Percentiles rank a stretch among this genome's conserved stretches.
Evolutionary conservation across 176 grass and related monocot species (phyloP).

Genomic region (Oryza meridionalis): DNA sequence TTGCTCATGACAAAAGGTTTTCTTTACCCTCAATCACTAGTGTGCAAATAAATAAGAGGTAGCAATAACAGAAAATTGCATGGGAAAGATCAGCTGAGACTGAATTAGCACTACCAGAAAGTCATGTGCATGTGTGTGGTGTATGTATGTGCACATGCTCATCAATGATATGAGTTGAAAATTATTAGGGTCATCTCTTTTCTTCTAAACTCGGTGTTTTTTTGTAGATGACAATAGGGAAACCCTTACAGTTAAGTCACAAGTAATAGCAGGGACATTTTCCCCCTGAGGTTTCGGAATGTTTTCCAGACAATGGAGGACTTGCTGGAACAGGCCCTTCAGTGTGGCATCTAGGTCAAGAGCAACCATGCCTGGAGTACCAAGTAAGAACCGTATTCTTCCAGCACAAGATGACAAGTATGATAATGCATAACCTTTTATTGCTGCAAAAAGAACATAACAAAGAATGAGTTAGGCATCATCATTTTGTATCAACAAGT

Average conservation of each 20-base stretch:
- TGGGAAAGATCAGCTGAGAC: not conserved
- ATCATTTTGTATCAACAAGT: constrained; percentile 10
- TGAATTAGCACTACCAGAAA: not conserved
- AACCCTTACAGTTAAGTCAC: constrained; percentile 75
- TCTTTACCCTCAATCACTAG: not conserved
- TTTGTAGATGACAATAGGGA: not conserved
- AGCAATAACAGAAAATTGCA: not conserved
- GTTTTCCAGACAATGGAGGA: constrained; percentile 92
- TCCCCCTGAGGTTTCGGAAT: constrained; percentile 93
- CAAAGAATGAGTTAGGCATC: constrained; percentile 18
- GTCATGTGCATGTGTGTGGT: not conserved
- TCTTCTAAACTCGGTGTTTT: constrained; percentile 1
- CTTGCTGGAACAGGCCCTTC: constrained; percentile 92
- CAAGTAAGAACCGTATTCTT: constrained; percentile 97
- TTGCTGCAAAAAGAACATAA: constrained; percentile 65
- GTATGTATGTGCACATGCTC: not conserved
- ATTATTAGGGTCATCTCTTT: not conserved
- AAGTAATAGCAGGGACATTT: constrained; percentile 67
- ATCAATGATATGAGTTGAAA: constrained; percentile 5
- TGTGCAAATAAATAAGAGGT: not conserved
- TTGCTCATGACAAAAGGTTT: not conserved
- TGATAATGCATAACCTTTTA: constrained; percentile 95
- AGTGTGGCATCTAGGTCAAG: constrained; percentile 92
- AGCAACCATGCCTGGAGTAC: constrained; percentile 97
- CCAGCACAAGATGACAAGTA: constrained; percentile 89